Base-by-base conservation (phyloP, 306 rosid genomes). In the Potentilla sterilis region DNA sequence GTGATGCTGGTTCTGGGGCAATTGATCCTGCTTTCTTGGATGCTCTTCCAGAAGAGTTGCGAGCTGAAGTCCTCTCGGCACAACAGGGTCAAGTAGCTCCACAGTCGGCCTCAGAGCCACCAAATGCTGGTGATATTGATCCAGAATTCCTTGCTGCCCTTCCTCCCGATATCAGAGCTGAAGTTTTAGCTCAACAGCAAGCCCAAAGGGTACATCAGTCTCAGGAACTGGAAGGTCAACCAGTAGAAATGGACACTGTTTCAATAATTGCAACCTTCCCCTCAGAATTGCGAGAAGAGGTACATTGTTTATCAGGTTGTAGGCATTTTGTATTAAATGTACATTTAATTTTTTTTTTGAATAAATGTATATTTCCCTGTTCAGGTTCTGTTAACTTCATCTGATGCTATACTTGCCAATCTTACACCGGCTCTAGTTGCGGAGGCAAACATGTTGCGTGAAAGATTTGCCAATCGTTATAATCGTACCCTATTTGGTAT, bases 91-190 rank as follows among this genome's bases (percentile, higher is more conserved):
- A 90, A 87, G 98, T 83, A 58, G 87, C 89, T 77, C 89, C 88
- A 62, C 89, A 93, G 46, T 81, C 97, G 15, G 92, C 79, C 83
- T 83, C 69, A 55, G 98, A 88, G 76, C 82, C 96, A 69, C 97
- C 87, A 69, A 95, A 84, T 78, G 81, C 85, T 42, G 93, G 85
- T 40, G 98, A 95, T 84, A 95, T 92, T 80, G 98, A 95, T 85
- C 97, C 98, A n/a, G 98, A 95, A 79, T 95, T 95, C 86, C 97
- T 95, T 68, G 97, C 98, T 61, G 98, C 98, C 79, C 98, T 95
- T 83, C 97, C 98, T 14, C 87, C 93, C 6, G 98, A 95, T 80
- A 94, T 95, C 79, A 88, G 97, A 85, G 97, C 97, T 37, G 98
- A 95, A 86, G 98, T 95, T 81, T 88, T 95, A 55, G 93, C 98